These are phyloP conservation scores for Phaseolus coccineus DNA, from an alignment of 331 rosid genomes.

Conservation along the genomic window DNA sequence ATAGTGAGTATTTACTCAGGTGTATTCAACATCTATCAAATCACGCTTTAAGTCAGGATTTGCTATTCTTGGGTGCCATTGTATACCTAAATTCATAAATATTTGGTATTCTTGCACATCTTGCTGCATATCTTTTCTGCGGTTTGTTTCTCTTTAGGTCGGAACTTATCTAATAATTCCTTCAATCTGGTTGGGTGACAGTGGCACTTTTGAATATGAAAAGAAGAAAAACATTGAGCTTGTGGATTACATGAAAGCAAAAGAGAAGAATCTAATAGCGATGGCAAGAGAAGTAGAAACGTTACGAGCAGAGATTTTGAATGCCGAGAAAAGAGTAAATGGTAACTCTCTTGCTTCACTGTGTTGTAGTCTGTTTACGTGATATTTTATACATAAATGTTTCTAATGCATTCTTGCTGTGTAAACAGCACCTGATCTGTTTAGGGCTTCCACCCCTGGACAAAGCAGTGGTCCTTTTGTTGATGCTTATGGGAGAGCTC, in stretches of 20 bases:
- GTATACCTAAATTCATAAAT: conserved; percentile 21
- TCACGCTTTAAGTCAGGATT: conserved; percentile 24
- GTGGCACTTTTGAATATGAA: conserved; percentile 74
- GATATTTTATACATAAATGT: conserved; percentile 26
- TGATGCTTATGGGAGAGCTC: conserved; percentile 62
- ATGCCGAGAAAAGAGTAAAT: conserved; percentile 65
- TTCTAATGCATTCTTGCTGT: conserved; percentile 41
- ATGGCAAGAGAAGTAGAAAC: conserved; percentile 84
- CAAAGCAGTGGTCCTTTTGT: conserved; percentile 48
- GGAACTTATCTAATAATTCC: conserved; percentile 39
- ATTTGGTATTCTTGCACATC: conserved; percentile 15
- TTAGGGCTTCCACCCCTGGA: conserved; percentile 47
- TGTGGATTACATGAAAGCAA: conserved; percentile 75
- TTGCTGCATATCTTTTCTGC: conserved; percentile 27
- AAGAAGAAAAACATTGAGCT: conserved; percentile 71
- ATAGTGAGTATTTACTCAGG: conserved; percentile 18
- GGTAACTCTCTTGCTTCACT: conserved; percentile 60
- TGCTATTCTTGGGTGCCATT: background rate
- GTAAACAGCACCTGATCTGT: conserved; percentile 59
- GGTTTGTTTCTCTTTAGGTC: conserved; percentile 18
- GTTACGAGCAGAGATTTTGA: conserved; percentile 67
- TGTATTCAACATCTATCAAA: conserved; percentile 21
- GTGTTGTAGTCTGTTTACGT: background rate
- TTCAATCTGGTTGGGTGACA: conserved; percentile 46
- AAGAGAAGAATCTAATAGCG: conserved; percentile 75